Evolutionary conservation across 73 alveolate species (phyloP).

Genomic region (Tetrahymena thermophila): DNA sequence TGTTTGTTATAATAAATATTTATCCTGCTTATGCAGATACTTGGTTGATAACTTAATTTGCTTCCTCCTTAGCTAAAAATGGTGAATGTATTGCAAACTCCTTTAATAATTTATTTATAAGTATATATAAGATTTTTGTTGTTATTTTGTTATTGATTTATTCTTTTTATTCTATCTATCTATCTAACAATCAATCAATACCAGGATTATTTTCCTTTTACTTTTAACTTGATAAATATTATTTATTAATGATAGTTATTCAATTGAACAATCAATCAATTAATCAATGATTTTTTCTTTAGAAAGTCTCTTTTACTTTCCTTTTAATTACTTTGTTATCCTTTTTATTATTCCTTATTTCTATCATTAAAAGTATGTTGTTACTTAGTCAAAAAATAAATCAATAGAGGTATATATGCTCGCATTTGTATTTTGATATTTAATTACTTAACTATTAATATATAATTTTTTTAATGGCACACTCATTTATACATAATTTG

Average conservation of each 20-base stretch:
- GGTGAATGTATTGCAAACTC: neutral
- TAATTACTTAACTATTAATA: neutral
- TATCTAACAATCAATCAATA: neutral
- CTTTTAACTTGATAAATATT: neutral
- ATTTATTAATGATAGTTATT: neutral
- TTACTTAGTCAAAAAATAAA: too few relatives aligned
- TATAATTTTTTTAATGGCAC: too few relatives aligned
- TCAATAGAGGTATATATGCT: too few relatives aligned
- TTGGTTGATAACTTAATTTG: neutral
- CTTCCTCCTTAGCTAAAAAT: neutral
- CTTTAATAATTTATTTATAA: neutral
- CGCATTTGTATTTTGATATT: too few relatives aligned
- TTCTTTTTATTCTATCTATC: neutral
- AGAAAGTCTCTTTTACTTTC: neutral
- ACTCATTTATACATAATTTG: neutral
- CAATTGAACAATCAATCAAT: neutral
- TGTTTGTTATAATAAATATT: too few relatives aligned
- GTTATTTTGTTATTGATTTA: neutral
- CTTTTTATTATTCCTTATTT: neutral
- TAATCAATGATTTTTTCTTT: neutral
- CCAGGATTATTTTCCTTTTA: neutral
- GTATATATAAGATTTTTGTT: neutral
- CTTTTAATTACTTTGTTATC: too few relatives aligned
- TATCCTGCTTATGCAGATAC: neutral
- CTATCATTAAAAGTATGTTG: neutral